Evolutionary conservation across 495 filamentous ascomycete genomes (phyloP).

Genomic region (Penicillium taxi): DNA sequence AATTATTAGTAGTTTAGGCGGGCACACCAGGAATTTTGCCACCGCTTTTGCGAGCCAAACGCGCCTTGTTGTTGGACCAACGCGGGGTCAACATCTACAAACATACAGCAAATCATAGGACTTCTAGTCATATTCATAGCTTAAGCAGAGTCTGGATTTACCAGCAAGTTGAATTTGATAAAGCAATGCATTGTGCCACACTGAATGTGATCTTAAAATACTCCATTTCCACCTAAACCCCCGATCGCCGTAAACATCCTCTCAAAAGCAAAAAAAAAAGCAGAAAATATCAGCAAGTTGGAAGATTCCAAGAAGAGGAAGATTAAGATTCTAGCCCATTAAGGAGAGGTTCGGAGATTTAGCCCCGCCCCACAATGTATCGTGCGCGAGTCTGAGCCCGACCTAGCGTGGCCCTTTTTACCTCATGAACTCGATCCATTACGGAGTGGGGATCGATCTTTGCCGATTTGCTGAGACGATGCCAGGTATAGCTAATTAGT

Average conservation of each 20-base stretch:
- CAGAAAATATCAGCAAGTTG: slow-evolving; percentile 3
- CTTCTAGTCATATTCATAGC: no score
- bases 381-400: slow-evolving; percentile 35
- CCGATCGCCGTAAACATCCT: slow-evolving; percentile 19
- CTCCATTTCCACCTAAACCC: slow-evolving; percentile 11
- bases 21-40: slow-evolving; percentile 12
- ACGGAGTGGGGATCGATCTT: slow-evolving; percentile 20
- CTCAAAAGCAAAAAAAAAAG: slow-evolving; percentile 1
- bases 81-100: no score
- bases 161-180: no score
- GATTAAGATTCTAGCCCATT: neutral
- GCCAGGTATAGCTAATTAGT: slow-evolving; percentile 26
- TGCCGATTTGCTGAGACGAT: slow-evolving; percentile 20
- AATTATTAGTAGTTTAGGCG: slow-evolving; percentile 26
- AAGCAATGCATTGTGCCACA: slow-evolving; percentile 15
- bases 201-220: slow-evolving; percentile 6
- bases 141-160: no score
- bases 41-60: slow-evolving; percentile 17
- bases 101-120: no score
- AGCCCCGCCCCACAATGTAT: slow-evolving; percentile 20
- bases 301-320: neutral
- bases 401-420: slow-evolving; percentile 25
- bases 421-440: slow-evolving; percentile 29
- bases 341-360: slow-evolving; percentile 7
- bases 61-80: slow-evolving; percentile 4